These are phyloP conservation scores for Botrytis medusae DNA, from an alignment of 2,329 filamentous ascomycete genomes.

Conservation along the genomic window DNA sequence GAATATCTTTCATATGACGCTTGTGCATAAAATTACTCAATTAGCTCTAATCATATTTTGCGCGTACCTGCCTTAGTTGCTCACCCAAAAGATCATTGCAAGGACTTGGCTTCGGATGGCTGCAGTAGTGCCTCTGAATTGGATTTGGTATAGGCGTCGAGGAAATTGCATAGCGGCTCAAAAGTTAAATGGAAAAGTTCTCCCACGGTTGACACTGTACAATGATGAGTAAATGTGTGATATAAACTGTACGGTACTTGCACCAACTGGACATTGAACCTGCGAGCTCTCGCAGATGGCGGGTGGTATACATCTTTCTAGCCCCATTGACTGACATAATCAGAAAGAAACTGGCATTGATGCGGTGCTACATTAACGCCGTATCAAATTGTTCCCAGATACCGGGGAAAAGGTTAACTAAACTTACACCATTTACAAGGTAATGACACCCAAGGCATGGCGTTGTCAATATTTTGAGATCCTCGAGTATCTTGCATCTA, in stretches of 20 bases:
- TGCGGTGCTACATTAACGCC: neutral
- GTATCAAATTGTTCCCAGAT: neutral
- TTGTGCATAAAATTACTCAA: neutral
- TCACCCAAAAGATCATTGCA: neutral
- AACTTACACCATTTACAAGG: neutral
- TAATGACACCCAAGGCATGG: neutral
- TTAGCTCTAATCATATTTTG: neutral
- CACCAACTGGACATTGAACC: neutral
- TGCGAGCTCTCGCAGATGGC: neutral
- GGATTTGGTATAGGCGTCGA: neutral
- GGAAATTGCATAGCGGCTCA: conserved; percentile 6
- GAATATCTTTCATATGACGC: neutral
- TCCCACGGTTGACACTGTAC: too few relatives aligned
- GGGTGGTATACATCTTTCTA: neutral
- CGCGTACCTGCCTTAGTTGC: conserved; percentile 7
- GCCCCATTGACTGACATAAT: neutral
- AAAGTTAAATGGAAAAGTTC: neutral
- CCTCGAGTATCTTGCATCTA: neutral
- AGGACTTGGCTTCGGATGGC: neutral
- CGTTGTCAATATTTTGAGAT: neutral
- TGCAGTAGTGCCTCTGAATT: neutral
- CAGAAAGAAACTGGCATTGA: neutral
- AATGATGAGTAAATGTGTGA: neutral
- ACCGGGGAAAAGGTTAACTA: neutral
- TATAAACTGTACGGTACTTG: neutral